These are phyloP conservation scores for Conticribra guillardii DNA, from an alignment of 108 stramenopile species.

Conservation along the genomic window DNA sequence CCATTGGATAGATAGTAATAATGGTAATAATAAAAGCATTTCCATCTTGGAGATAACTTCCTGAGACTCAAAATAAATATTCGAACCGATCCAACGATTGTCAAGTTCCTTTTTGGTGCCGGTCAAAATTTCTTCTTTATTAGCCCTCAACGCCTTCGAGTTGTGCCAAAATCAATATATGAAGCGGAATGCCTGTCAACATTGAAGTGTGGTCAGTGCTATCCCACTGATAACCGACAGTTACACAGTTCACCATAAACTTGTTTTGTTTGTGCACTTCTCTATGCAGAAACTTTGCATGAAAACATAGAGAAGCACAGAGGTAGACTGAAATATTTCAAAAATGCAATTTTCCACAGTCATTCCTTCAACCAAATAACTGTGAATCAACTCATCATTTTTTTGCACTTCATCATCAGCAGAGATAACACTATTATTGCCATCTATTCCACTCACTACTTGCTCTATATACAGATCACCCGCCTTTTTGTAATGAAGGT, in stretches of 20 bases:
- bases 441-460: conserved; percentile 5
- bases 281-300: conserved; percentile 2
- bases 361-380: background rate
- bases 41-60: too few relatives aligned
- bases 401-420: background rate
- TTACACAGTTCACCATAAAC: background rate
- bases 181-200: conserved; percentile 35
- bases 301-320: conserved; percentile 17
- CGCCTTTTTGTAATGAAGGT: conserved; percentile 26
- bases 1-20: too few relatives aligned
- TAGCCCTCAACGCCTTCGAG: background rate
- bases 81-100: conserved; percentile 1
- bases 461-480: conserved; percentile 22
- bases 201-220: conserved; percentile 12
- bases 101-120: conserved; percentile 6
- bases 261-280: background rate
- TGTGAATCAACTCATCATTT: background rate
- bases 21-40: too few relatives aligned
- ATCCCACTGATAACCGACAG: conserved; percentile 14
- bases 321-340: background rate
- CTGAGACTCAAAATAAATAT: conserved; percentile 5
- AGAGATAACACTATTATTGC: background rate
- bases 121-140: background rate
- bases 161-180: conserved; percentile 10
- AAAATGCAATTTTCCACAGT: background rate